Evolutionary conservation across 805 yeast species (phyloP).

Genomic region (Starmerella davenportii): DNA sequence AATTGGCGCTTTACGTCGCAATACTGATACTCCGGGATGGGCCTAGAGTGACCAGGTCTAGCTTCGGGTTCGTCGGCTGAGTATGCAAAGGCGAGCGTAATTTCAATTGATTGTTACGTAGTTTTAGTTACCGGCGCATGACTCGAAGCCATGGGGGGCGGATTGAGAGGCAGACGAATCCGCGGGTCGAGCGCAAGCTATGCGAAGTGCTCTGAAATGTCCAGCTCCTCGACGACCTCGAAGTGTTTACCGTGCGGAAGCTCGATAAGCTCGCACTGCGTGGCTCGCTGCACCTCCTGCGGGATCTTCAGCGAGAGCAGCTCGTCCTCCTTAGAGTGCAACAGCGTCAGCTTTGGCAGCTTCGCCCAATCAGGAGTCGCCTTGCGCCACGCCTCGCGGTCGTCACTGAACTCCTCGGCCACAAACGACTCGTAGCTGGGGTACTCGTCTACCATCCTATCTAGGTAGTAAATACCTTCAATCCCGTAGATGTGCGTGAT

Average conservation of each 20-base stretch:
- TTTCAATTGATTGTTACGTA: too few species aligned
- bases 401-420: slow-evolving; percentile 35
- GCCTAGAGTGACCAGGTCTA: too few species aligned
- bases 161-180: too few species aligned
- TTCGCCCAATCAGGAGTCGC: slow-evolving; percentile 14
- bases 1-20: too few species aligned
- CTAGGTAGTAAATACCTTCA: slow-evolving; percentile 55
- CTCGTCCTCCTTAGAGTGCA: slow-evolving; percentile 52
- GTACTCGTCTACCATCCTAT: slow-evolving; percentile 38
- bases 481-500: slow-evolving; percentile 18
- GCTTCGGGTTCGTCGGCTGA: too few species aligned
- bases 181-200: too few species aligned
- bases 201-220: background rate
- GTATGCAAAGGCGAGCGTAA: too few species aligned
- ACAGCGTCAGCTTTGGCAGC: slow-evolving; percentile 5
- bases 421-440: slow-evolving; percentile 43
- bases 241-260: slow-evolving; percentile 35
- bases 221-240: slow-evolving; percentile 32
- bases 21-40: too few species aligned
- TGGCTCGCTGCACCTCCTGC: slow-evolving; percentile 3
- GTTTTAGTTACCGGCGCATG: too few species aligned
- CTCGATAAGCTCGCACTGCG: slow-evolving; percentile 4
- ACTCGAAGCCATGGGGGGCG: too few species aligned
- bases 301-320: slow-evolving; percentile 39
- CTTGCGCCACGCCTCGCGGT: slow-evolving; percentile 16